Evolutionary conservation across 169 alveolate species (phyloP).

Genomic region (Plasmodium inui): DNA sequence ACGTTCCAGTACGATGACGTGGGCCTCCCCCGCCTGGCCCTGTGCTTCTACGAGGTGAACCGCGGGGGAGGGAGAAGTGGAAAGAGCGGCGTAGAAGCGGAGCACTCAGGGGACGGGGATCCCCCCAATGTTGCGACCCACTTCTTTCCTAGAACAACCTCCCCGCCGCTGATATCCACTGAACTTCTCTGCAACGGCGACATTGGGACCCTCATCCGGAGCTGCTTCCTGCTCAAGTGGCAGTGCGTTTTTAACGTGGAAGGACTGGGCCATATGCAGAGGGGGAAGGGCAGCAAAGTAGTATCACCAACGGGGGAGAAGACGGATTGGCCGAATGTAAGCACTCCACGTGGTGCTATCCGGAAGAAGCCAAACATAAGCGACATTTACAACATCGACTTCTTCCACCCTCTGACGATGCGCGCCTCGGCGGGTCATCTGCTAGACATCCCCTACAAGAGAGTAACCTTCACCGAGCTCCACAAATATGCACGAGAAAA

Average conservation of each 20-base stretch:
- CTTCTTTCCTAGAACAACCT: not conserved
- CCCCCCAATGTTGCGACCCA: not conserved
- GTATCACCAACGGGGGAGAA: not conserved
- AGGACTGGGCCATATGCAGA: not conserved
- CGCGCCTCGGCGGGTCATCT: constrained; percentile 65
- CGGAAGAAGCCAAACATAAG: constrained; percentile 22
- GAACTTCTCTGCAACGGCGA: constrained; percentile 68
- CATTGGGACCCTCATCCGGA: constrained; percentile 64
- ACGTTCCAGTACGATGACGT: constrained; percentile 61
- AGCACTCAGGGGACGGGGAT: not conserved
- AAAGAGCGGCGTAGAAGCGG: not conserved
- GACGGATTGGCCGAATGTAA: not conserved
- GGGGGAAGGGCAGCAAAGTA: not conserved
- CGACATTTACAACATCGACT: constrained; percentile 31
- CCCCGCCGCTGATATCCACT: not conserved
- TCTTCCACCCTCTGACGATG: constrained; percentile 62
- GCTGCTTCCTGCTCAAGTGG: constrained; percentile 67
- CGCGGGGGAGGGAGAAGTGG: not conserved
- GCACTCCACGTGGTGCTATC: not conserved
- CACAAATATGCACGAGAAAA: constrained; percentile 43
- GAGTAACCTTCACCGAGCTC: constrained; percentile 15
- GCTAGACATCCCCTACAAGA: constrained; percentile 64
- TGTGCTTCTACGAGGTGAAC: constrained; percentile 52
- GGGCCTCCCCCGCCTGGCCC: constrained; percentile 50
- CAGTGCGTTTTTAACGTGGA: constrained; percentile 54